Evolutionary conservation across 495 filamentous ascomycete species (phyloP).

Genomic region (Talaromyces ruber): DNA sequence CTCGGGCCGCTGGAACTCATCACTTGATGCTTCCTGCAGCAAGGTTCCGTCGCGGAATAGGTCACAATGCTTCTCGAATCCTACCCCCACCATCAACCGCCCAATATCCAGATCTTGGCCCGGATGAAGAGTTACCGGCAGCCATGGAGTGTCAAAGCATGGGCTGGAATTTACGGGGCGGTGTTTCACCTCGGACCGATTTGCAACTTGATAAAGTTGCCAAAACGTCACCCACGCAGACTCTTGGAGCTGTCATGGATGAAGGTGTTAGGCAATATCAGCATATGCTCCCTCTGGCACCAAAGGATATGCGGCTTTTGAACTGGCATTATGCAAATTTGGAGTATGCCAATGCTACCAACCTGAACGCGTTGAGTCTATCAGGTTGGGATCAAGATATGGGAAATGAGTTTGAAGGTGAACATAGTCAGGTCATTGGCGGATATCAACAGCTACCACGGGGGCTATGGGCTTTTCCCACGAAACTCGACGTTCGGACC

Average conservation of each 20-base stretch:
- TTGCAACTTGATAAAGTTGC: slow-evolving; percentile 63
- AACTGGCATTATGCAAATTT: slow-evolving; percentile 99
- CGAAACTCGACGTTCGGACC: slow-evolving; percentile 69
- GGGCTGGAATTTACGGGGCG: slow-evolving; percentile 71
- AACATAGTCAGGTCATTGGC: slow-evolving; percentile 84
- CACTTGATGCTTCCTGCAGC: slow-evolving; percentile 32
- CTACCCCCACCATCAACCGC: slow-evolving; percentile 21
- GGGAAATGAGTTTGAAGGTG: slow-evolving; percentile 94
- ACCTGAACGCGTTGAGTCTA: slow-evolving; percentile 78
- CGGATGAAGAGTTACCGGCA: slow-evolving; percentile 56
- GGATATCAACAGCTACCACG: slow-evolving; percentile 87
- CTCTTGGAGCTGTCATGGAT: slow-evolving; percentile 82
- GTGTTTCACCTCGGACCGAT: slow-evolving; percentile 54
- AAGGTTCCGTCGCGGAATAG: slow-evolving; percentile 32
- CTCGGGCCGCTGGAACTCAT: slow-evolving; percentile 34
- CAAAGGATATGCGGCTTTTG: slow-evolving; percentile 79
- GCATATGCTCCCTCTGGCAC: slow-evolving; percentile 68
- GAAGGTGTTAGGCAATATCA: slow-evolving; percentile 83
- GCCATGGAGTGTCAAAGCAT: slow-evolving; percentile 62
- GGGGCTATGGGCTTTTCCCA: slow-evolving; percentile 68
- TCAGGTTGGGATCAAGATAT: slow-evolving; percentile 94
- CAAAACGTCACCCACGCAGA: slow-evolving; percentile 52
- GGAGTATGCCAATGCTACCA: slow-evolving; percentile 92
- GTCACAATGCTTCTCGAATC: slow-evolving; percentile 37
- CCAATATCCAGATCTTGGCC: slow-evolving; percentile 48